Base-by-base conservation (phyloP, 176 grass and related monocot species). In the Carex littledalei region DNA sequence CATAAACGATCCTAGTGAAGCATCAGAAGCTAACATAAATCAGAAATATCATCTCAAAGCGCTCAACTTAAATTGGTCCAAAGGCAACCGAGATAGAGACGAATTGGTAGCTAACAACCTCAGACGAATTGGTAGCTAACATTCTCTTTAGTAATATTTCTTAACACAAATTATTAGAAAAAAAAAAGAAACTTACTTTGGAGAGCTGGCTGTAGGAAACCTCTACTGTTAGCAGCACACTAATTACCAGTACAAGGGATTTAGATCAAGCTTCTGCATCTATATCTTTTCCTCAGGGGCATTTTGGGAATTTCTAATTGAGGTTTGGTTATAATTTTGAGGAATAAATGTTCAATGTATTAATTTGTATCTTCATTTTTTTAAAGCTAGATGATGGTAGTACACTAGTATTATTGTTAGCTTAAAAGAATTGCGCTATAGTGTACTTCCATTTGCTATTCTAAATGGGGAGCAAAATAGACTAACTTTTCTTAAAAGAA, bases 1-100 rank as follows among this genome's bases (percentile, higher is more conserved):
- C 72, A 43, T 87, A 65, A 86, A 21, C 14, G 68, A 53, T 39
- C 55, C 49, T 5, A 13, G 53, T 71, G 85, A 90, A 67, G 84
- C 80, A 74, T 34, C 1, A 21, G 24, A 72, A 47, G 72, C 69
- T 52, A 84, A 84, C 31, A 77, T 90, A 49, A 4, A 20, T 47
- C 26, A 86, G 26, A 84, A 87, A 59, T 39, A 79, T 66, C 63
- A 50, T 81, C 81, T 90, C 21, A 49, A 78, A n/a, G 15, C 73
- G 35, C 64, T 89, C 0, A 86, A 67, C 81, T 81, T 86, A 37
- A 20, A 13, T 78, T 86, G 78, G 78, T 0, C 15, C 0, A 76
- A 45, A 43, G 10, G 29, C 4, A 35, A 55, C 63, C 34, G n/a
- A 83, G 76, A 45, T 47, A 12, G 15, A 0, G 85, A 74, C 2